Conservation (phyloP, 495 filamentous ascomycete species). For the Penicillium ucsense region DNA sequence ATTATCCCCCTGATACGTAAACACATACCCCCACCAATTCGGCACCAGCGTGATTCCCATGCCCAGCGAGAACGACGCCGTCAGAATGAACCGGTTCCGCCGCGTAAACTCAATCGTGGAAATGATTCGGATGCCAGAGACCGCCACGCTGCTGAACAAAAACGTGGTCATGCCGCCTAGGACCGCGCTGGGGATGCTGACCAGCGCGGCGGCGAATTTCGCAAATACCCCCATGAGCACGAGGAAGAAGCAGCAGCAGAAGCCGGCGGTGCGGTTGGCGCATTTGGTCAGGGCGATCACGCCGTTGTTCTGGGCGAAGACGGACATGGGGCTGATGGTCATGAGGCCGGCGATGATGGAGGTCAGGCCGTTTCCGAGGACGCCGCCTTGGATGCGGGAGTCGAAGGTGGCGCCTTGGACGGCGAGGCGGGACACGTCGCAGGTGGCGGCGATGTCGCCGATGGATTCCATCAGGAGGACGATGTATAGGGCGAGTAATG, state of each 20-base stretch:
- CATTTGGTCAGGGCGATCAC: slow-evolving; percentile 86
- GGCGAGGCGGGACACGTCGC: slow-evolving; percentile 75
- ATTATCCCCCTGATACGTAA: slow-evolving; percentile 64
- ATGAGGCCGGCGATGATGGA: slow-evolving; percentile 70
- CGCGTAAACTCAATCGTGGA: slow-evolving; percentile 68
- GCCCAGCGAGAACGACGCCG: slow-evolving; percentile 65
- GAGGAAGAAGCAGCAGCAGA: slow-evolving; percentile 67
- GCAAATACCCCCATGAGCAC: slow-evolving; percentile 84
- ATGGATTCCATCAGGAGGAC: slow-evolving; percentile 87
- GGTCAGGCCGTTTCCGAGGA: slow-evolving; percentile 67
- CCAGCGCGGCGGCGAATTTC: slow-evolving; percentile 83
- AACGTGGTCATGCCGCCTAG: slow-evolving; percentile 93
- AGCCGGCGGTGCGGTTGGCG: slow-evolving; percentile 81
- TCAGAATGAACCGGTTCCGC: slow-evolving; percentile 81
- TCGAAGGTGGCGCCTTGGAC: slow-evolving; percentile 76
- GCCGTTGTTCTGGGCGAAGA: slow-evolving; percentile 83
- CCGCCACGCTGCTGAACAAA: slow-evolving; percentile 73
- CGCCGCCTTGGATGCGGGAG: slow-evolving; percentile 81
- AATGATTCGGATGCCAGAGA: slow-evolving; percentile 82
- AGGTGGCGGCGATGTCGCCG: slow-evolving; percentile 51
- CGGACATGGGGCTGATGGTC: slow-evolving; percentile 79
- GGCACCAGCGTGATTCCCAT: slow-evolving; percentile 78
- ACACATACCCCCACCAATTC: slow-evolving; percentile 65
- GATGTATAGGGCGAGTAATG: slow-evolving; percentile 77
- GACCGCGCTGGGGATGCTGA: slow-evolving; percentile 71